Evolutionary conservation across 257 asterid species (phyloP).

Genomic region (Solanum rostratum): DNA sequence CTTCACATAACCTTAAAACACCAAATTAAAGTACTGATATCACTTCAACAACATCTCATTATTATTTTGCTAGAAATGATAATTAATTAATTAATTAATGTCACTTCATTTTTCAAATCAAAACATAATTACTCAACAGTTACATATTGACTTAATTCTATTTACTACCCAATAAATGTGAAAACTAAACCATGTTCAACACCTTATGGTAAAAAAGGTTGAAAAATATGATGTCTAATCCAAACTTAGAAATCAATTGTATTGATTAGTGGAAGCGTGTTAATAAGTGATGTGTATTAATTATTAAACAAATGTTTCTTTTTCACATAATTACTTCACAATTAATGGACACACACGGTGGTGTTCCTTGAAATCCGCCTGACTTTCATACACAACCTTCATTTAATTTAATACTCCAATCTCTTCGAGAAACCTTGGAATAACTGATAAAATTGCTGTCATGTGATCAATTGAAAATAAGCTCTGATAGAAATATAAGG

Average conservation of each 20-base stretch:
- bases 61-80: neutral
- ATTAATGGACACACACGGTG: slow-evolving; percentile 1
- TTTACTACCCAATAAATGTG: neutral
- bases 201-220: neutral
- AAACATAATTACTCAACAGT: neutral
- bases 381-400: neutral
- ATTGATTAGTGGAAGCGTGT: slow-evolving; percentile 4
- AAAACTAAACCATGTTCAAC: neutral
- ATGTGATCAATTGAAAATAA: no score
- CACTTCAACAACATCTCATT: neutral
- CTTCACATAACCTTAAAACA: neutral
- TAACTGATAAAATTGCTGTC: no score
- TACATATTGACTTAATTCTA: neutral
- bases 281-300: neutral
- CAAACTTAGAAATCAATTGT: neutral
- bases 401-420: neutral
- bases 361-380: neutral
- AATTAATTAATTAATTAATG: neutral
- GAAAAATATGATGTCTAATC: neutral
- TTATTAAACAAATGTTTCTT: neutral
- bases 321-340: neutral
- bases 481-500: no score
- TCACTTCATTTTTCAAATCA: neutral
- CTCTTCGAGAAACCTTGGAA: no score
- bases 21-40: neutral